phyloP scores from a whole-genome alignment of 2,329 filamentous ascomycete genomes.

The Claviceps africana region DNA sequence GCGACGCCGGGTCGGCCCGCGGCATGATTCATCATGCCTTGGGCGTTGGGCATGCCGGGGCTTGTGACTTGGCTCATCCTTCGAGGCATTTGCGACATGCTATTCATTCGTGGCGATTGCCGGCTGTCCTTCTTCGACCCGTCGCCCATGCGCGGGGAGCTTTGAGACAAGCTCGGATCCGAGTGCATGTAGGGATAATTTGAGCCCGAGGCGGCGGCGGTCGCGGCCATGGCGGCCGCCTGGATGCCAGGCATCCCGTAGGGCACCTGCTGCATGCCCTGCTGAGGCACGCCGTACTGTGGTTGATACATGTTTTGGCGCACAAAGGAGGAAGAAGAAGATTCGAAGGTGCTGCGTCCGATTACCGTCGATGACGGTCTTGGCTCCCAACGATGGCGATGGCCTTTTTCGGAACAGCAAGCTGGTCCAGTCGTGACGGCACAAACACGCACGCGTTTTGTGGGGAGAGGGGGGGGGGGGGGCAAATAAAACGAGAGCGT shows the following conservation, averaged over 20 bases:
- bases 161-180: constrained; percentile 53
- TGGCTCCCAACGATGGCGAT: background rate
- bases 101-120: constrained; percentile 63
- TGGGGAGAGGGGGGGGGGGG: too few relatives aligned
- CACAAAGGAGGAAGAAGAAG: constrained; percentile 22
- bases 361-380: background rate
- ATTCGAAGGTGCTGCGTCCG: constrained; percentile 20
- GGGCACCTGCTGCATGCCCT: constrained; percentile 49
- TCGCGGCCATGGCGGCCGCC: constrained; percentile 82
- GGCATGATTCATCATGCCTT: constrained; percentile 61
- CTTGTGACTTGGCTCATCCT: constrained; percentile 68
- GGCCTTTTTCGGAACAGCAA: background rate
- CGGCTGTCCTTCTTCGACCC: constrained; percentile 61
- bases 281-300: constrained; percentile 58
- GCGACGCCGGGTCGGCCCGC: constrained; percentile 34
- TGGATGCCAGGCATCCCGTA: constrained; percentile 75
- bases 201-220: constrained; percentile 78
- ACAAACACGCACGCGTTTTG: constrained; percentile 3
- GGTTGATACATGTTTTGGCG: constrained; percentile 59
- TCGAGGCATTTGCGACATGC: constrained; percentile 45
- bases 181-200: constrained; percentile 59
- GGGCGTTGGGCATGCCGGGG: constrained; percentile 58
- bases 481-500: constrained; percentile 9
- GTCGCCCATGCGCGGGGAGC: constrained; percentile 64
- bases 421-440: background rate